These are phyloP conservation scores for Thalassiosira hispida DNA, from an alignment of 352 stramenopile genomes.

Conservation along the genomic window DNA sequence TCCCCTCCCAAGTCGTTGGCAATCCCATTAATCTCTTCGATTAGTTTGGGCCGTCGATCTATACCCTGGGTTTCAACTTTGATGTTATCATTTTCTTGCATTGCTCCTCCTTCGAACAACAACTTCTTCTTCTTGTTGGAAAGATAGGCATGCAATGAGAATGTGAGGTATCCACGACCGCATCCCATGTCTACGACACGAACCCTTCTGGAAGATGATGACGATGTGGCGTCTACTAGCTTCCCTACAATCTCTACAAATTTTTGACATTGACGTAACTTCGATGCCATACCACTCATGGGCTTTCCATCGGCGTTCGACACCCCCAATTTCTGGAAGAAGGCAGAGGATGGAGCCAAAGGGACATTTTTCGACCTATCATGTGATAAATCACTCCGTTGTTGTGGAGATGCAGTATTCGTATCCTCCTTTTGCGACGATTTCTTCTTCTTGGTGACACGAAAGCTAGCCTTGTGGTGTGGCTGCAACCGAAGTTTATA, in stretches of 20 bases:
- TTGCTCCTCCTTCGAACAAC: no score
- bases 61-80: conserved; percentile 70
- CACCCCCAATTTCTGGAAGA: conserved; percentile 74
- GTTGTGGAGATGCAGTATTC: not conserved
- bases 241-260: conserved; percentile 83
- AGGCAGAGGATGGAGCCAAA: conserved; percentile 53
- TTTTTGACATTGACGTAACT: conserved; percentile 83
- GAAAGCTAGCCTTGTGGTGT: conserved; percentile 27
- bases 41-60: conserved; percentile 78
- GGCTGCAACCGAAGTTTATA: conserved; percentile 38
- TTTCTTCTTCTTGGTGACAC: conserved; percentile 37
- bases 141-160: conserved; percentile 81
- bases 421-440: conserved; percentile 4
- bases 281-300: conserved; percentile 69
- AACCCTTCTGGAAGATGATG: not conserved
- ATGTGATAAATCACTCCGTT: conserved; percentile 41
- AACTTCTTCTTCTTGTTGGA: no score
- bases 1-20: conserved; percentile 57
- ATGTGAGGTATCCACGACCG: conserved; percentile 85
- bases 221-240: conserved; percentile 47
- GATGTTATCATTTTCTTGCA: not conserved
- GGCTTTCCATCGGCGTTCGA: conserved; percentile 70
- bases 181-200: conserved; percentile 79
- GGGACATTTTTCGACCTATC: conserved; percentile 73
- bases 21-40: conserved; percentile 79